phyloP scores from a whole-genome alignment of 345 rosid species.

The Sonneratia caseolaris region DNA sequence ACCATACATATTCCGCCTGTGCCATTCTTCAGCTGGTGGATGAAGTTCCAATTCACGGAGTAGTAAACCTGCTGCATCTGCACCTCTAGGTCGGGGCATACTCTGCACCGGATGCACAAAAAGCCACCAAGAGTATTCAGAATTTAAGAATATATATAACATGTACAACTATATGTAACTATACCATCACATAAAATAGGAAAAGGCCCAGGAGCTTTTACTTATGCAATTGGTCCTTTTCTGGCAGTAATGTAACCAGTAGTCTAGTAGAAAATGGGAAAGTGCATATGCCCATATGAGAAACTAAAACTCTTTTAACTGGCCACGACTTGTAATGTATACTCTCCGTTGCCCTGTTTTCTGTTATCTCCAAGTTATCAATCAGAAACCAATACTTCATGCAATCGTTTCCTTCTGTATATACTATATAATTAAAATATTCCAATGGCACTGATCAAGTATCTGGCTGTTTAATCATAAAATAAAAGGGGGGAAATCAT shows the following conservation, averaged over 20 bases:
- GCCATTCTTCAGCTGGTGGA: constrained; percentile 99
- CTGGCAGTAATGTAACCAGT: background rate
- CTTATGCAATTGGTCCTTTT: background rate
- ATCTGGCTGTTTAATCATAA: background rate
- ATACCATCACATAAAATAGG: background rate
- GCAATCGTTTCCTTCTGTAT: background rate
- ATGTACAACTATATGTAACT: background rate
- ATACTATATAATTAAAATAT: no score
- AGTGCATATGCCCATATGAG: background rate
- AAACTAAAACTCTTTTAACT: background rate
- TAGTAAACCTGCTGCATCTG: constrained; percentile 96
- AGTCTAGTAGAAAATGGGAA: background rate
- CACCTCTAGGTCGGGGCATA: constrained; percentile 99
- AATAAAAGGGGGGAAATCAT: background rate
- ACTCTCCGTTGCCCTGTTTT: background rate
- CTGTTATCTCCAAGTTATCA: background rate
- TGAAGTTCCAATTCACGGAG: constrained; percentile 96
- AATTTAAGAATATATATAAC: background rate
- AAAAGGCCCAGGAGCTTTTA: background rate
- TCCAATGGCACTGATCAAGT: background rate
- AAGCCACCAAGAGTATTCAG: constrained; percentile 8
- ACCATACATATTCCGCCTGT: constrained; percentile 90
- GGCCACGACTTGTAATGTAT: background rate
- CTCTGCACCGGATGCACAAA: constrained; percentile 31
- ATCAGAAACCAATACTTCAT: background rate